Base-by-base conservation (phyloP, 202 grass and related monocot species). In the Carex arenaria region DNA sequence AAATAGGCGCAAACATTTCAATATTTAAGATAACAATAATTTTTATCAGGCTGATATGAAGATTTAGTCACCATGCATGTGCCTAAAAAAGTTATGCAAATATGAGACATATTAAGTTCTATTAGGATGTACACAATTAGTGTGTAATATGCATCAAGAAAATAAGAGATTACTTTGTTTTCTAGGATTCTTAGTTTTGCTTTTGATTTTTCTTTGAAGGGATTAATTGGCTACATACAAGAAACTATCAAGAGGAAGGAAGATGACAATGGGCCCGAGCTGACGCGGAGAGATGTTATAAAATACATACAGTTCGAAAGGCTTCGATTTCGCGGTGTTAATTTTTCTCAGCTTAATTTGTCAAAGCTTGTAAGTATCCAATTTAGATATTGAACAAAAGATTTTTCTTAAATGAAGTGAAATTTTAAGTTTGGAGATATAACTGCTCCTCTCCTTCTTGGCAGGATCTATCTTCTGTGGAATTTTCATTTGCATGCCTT, bases 401-500 rank as follows among this genome's bases (percentile, higher is more conserved):
- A 61, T 61, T 40, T 74, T 79, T 51, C 19, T 18, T 4, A 18
- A 28, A 28, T 77, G 20, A 42, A 53, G 8, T 77, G 5, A 56
- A 56, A 63, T 53, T 32, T 54, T 40, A 42, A 60, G 53, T 61
- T 78, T 5, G 61, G 71, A 80, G 23, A 15, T 53, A 34, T 80
- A 19, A 31, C 4, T 69, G 78, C 70, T 36, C 43, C 59, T 86
- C 13, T 36, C 43, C 59, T 86, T 10, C 45, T 80, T 32, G 86
- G 42, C 89, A 93, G 94, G 92, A 97, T 60, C 64, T 94, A 52
- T 93, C 92, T 78, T 90, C 86, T 59, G 89, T 93, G 86, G 89
- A 97, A 72, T 97, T 97, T 85, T 91, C 92, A 71, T 92, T 85
- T 81, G 89, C 92, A n/a, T 90, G 89, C 79, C 90, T 97, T 26